A percentile compares a stretch with the other conserved stretches of the same genome.
phyloP scores from a whole-genome alignment of 2,329 filamentous ascomycete species.

The Colletotrichum nymphaeae region DNA sequence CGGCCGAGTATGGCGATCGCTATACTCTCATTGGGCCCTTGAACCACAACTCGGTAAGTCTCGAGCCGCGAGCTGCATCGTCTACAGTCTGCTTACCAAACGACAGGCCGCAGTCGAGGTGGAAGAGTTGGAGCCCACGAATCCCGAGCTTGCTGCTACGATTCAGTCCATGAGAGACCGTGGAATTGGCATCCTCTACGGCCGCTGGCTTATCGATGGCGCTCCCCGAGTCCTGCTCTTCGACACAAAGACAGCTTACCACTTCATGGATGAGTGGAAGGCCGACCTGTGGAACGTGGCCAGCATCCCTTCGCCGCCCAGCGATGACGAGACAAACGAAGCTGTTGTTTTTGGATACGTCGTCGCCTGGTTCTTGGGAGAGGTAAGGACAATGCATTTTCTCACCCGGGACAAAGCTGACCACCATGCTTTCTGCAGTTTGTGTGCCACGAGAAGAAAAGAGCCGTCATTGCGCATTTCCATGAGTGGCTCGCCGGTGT shows the following conservation, averaged over 20 bases:
- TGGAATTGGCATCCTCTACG: conserved; percentile 90
- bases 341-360: conserved; percentile 97
- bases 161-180: conserved; percentile 94
- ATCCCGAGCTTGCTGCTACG: conserved; percentile 81
- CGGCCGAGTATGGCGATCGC: conserved; percentile 96
- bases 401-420: conserved; percentile 9
- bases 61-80: background rate
- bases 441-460: conserved; percentile 90
- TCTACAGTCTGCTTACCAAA: conserved; percentile 24
- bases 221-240: conserved; percentile 94
- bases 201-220: conserved; percentile 97
- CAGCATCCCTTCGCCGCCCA: conserved; percentile 91
- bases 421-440: conserved; percentile 67
- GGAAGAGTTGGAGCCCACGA: conserved; percentile 88
- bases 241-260: conserved; percentile 93
- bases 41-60: conserved; percentile 85
- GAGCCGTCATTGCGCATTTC: conserved; percentile 96
- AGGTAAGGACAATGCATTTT: conserved; percentile 68
- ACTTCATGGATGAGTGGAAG: conserved; percentile 96
- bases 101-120: conserved; percentile 93
- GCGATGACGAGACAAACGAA: conserved; percentile 96
- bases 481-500: conserved; percentile 99
- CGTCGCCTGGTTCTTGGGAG: conserved; percentile 97
- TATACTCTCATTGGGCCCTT: conserved; percentile 96
- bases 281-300: conserved; percentile 92